Base-by-base conservation (phyloP, 208 protist species). In the Acanthamoeba pearcei region DNA sequence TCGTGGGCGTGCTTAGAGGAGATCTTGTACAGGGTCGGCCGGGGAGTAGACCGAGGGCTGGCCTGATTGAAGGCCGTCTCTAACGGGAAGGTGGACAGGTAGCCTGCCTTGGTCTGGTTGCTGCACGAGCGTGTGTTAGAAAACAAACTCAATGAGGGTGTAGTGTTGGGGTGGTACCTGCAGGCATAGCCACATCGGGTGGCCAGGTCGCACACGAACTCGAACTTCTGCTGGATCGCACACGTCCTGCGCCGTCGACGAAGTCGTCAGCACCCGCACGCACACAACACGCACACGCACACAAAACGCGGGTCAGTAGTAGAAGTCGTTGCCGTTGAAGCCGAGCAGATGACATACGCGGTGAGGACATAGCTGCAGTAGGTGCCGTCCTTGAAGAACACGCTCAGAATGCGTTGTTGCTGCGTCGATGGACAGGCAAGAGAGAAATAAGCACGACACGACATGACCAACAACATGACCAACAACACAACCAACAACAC, bases 1-100 rank as follows among this genome's bases (percentile, higher is more conserved):
- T 96, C 85, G 32, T 9, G 46, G 27, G 89, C 95, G 95, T 96
- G 95, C 53, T 68, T 57, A 8, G 60, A 0, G 62, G 95, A 57
- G 85, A 95, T 35, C 57, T 96, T 66, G 51, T 46, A 55, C 27
- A 96, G 46, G 22, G 74, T 96, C 95, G 9, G 89, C 22, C 15
- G 94, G 46, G 24, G 53, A 78, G 95, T 96, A 82, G 72, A 96
- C 96, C 82, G 83, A 12, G 95, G 95, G 95, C 95, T 96, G 32
- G 0, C 32, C 49, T 96, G 19, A 49, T 13, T 46, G 49, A 96
- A 95, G n/a, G 35, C 15, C n/a, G 83, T 51, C 76, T 96, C 95
- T 5, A 96, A 96, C 24, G 95, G 95, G 72, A 96, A 96, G 29
- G 95, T 62, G 17, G 95, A 55, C 10, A 60, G 95, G 85, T 95